Base-by-base conservation (phyloP, 2,329 filamentous ascomycete species). In the Ophiostoma piceae region DNA sequence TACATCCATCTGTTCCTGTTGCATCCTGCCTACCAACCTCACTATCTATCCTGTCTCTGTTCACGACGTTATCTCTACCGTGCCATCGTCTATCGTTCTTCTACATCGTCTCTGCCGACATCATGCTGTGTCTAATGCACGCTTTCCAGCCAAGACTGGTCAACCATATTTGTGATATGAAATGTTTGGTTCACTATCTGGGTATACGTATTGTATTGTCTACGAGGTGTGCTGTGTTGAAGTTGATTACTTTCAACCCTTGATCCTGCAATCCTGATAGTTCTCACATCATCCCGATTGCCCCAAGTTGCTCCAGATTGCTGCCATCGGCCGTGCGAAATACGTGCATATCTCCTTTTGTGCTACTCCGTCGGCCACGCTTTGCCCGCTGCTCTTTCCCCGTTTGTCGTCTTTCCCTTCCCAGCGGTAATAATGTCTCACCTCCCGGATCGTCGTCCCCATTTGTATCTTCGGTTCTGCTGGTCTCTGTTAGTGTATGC, bases 91-190 rank as follows among this genome's bases (percentile, higher is more conserved):
- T 26, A 12, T 11, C 51, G 26, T 57, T 57, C 51, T 57, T 57
- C 51, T 12, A 57, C n/a, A 57, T 57, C 3, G 51, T 57, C 51
- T 57, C 51, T 57, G 51, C 51, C 51, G 51, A 57, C 51, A 57
- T 22, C 51, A 22, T 57, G 51, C 51, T 57, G 51, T 57, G n/a
- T 57, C n/a, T 57, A 6, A 57, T 57, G 51, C 51, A 57, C 51
- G n/a, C n/a, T 22, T 57, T 26, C 51, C 51, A 26, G 51, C 51
- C 51, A 57, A 57, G 51, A 57, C n/a, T 26, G 2, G n/a, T 26
- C 22, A 1, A 26, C n/a, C n/a, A 57, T 16, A 14, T 12, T 41
- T 14, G 12, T 41, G 39, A 1, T 12, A 14, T n/a, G 39, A 41
- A 7, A 7, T 47, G 43, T 47, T 8, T 16, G 43, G 19, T 26